A percentile compares a stretch with the other conserved stretches of the same genome.
Conservation (phyloP, 2,329 filamentous ascomycete species). For the Stemphylium vesicarium region DNA sequence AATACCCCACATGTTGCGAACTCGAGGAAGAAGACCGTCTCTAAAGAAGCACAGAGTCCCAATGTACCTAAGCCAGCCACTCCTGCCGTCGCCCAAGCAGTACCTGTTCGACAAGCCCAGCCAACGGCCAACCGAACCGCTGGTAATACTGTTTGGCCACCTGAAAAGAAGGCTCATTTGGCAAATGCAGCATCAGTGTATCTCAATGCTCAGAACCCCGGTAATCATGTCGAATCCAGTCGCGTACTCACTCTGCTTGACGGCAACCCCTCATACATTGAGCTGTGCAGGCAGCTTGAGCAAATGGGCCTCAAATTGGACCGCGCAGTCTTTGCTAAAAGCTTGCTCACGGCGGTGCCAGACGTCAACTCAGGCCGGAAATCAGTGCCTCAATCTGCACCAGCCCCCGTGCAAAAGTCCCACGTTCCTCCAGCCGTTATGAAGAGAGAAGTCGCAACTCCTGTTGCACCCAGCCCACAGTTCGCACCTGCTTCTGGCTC, state of each 20-base stretch:
- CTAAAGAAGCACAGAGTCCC: conserved; percentile 19
- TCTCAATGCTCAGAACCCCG: conserved; percentile 54
- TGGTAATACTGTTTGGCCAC: conserved; percentile 57
- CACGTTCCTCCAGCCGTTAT: conserved; percentile 31
- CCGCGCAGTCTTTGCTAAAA: conserved; percentile 60
- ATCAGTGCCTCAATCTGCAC: conserved; percentile 15
- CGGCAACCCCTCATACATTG: conserved; percentile 61
- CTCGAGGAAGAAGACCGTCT: conserved; percentile 28
- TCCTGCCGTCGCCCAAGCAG: conserved; percentile 6
- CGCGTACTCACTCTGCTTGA: conserved; percentile 58
- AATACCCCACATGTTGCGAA: conserved; percentile 25
- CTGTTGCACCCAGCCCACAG: conserved; percentile 23
- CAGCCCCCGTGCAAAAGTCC: conserved; percentile 16
- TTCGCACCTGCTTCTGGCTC: conserved; percentile 23
- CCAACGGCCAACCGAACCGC: conserved; percentile 11
- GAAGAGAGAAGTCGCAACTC: conserved; percentile 24
- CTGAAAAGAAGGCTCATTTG: conserved; percentile 58
- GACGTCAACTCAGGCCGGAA: conserved; percentile 47
- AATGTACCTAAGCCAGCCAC: conserved; percentile 10
- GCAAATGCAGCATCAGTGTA: conserved; percentile 58
- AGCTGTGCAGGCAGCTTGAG: conserved; percentile 62
- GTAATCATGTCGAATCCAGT: conserved; percentile 47
- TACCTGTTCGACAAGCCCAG: conserved; percentile 11
- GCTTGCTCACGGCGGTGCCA: conserved; percentile 55
- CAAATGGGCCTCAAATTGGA: conserved; percentile 57